These are phyloP conservation scores for Rubroboletus pulcherrimus DNA, from an alignment of 768 basidiomycete species.

Conservation along the genomic window DNA sequence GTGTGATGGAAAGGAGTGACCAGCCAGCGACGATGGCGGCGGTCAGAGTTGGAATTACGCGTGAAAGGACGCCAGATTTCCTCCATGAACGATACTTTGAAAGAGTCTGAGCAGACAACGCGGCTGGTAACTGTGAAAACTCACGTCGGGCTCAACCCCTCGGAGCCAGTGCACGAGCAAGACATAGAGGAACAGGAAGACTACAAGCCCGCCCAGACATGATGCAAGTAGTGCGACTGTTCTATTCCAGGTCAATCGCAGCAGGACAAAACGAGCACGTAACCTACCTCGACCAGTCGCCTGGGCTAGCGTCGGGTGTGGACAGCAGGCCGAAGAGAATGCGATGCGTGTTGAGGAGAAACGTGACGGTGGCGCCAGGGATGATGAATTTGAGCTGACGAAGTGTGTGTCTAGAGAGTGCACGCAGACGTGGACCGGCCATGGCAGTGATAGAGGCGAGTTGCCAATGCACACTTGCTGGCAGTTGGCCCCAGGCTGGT, in stretches of 20 bases:
- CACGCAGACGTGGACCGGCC: constrained; percentile 12
- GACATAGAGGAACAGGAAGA: constrained; percentile 70
- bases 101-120: neutral
- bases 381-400: constrained; percentile 74
- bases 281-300: constrained; percentile 51
- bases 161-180: constrained; percentile 62
- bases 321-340: constrained; percentile 43
- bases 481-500: neutral
- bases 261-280: neutral
- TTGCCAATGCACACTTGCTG: neutral
- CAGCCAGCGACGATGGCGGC: constrained; percentile 67
- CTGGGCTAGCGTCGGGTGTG: constrained; percentile 30
- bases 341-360: constrained; percentile 54
- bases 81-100: constrained; percentile 71
- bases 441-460: constrained; percentile 10
- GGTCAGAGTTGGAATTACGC: constrained; percentile 68
- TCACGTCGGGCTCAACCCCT: constrained; percentile 66
- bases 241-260: constrained; percentile 34
- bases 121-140: constrained; percentile 22
- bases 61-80: constrained; percentile 63
- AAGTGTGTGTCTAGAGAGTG: constrained; percentile 48
- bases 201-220: constrained; percentile 54
- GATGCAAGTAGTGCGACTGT: constrained; percentile 52
- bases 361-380: constrained; percentile 64
- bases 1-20: constrained; percentile 55